Conservation (phyloP, 164 flowering plant genomes). For the Protea cynaroides region DNA sequence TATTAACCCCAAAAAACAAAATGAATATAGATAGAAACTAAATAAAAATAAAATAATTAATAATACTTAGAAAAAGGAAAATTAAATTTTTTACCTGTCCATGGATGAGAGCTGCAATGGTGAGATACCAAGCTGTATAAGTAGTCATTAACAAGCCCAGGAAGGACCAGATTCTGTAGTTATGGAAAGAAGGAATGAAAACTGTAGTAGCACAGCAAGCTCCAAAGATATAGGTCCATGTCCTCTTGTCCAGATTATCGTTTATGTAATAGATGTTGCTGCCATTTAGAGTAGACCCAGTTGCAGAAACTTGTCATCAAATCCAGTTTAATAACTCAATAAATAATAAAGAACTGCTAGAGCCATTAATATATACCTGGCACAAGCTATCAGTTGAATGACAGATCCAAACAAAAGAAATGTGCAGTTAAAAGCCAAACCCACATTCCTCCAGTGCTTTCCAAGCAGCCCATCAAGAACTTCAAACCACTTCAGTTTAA, state of each 20-base stretch:
- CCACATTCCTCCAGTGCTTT: conserved; percentile 97
- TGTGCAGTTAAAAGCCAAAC: conserved; percentile 96
- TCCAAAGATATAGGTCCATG: conserved; percentile 99
- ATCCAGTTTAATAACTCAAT: background rate
- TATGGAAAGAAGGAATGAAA: conserved; percentile 97
- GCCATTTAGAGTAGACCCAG: conserved; percentile 17
- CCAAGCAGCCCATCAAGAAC: conserved; percentile 98
- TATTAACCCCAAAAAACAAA: background rate
- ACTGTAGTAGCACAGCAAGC: conserved; percentile 99
- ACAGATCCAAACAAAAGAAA: conserved; percentile 99
- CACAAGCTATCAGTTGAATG: conserved; percentile 99
- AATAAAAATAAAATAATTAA: background rate
- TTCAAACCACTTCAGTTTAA: conserved; percentile 83
- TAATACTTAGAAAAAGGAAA: background rate
- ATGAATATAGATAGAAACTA: background rate
- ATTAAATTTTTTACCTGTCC: conserved; percentile 62
- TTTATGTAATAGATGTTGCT: conserved; percentile 99
- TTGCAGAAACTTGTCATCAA: no score
- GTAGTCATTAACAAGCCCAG: conserved; percentile 94
- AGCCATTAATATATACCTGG: conserved; percentile 49
- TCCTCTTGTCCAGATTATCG: conserved; percentile 97
- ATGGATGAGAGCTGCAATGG: conserved; percentile 85
- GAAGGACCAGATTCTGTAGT: conserved; percentile 98
- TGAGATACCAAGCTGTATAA: conserved; percentile 94
- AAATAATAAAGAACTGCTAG: background rate